These are phyloP conservation scores for Kalanchoe fedtschenkoi DNA, from an alignment of 164 flowering plant species.

Conservation along the genomic window DNA sequence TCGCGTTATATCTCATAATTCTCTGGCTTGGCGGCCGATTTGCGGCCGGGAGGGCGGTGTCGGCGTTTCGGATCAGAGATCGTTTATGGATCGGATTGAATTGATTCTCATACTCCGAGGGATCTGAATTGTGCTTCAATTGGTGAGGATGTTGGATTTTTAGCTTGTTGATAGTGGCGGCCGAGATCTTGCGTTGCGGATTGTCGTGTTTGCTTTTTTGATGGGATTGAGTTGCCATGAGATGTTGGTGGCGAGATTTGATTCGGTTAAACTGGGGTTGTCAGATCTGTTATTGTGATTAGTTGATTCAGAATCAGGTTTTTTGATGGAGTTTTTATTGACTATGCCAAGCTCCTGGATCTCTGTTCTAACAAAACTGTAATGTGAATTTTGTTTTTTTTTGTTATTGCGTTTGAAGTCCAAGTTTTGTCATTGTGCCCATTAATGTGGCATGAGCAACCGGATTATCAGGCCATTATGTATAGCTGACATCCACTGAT, in stretches of 20 bases:
- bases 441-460: neutral
- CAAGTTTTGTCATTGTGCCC: neutral
- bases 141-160: neutral
- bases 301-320: neutral
- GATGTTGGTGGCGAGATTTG: neutral
- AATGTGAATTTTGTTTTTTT: neutral
- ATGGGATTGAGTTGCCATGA: neutral
- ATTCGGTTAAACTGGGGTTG: neutral
- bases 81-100: neutral
- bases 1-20: neutral
- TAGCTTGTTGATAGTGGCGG: neutral
- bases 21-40: neutral
- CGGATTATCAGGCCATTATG: neutral
- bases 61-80: neutral
- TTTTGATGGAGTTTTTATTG: too few species aligned
- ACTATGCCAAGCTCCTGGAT: too few species aligned
- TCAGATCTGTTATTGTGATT: neutral
- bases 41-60: neutral
- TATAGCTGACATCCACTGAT: neutral
- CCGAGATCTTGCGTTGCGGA: neutral
- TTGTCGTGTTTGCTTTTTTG: too few species aligned
- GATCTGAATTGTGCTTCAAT: neutral
- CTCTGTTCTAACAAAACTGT: neutral
- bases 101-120: neutral
- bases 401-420: neutral